Percentiles rank a stretch among this genome's conserved stretches.
These are phyloP conservation scores for Hypoxylon rubiginosum DNA, from an alignment of 2,329 filamentous ascomycete genomes.

Conservation along the genomic window DNA sequence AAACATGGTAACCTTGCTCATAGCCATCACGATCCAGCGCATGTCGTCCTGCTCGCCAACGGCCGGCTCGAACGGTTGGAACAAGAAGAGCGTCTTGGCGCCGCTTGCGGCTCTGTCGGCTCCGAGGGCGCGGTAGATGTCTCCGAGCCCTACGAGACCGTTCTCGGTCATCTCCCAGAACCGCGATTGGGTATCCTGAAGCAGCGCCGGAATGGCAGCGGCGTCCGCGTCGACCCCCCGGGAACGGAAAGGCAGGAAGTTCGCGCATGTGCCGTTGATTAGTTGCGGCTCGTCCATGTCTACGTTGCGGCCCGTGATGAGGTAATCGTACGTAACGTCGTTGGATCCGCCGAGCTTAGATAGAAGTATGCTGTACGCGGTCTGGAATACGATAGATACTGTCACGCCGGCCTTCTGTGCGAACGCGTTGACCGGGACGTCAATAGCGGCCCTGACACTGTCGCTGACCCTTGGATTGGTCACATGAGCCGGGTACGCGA, in stretches of 20 bases:
- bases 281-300: slow-evolving; percentile 53
- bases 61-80: slow-evolving; percentile 50
- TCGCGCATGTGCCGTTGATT: slow-evolving; percentile 55
- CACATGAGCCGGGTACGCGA: slow-evolving; percentile 1
- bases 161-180: slow-evolving; percentile 52
- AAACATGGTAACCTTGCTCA: neutral
- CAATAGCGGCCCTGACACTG: slow-evolving; percentile 20
- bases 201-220: slow-evolving; percentile 30
- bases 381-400: slow-evolving; percentile 54
- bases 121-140: slow-evolving; percentile 47
- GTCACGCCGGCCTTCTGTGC: slow-evolving; percentile 49
- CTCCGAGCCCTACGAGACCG: slow-evolving; percentile 45
- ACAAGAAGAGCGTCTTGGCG: slow-evolving; percentile 44
- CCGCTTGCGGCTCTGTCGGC: slow-evolving; percentile 6
- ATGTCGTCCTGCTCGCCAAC: neutral
- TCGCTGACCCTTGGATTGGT: slow-evolving; percentile 3
- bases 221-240: slow-evolving; percentile 15
- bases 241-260: slow-evolving; percentile 55
- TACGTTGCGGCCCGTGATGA: slow-evolving; percentile 56
- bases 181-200: slow-evolving; percentile 43
- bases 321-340: slow-evolving; percentile 53
- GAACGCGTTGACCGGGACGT: slow-evolving; percentile 40
- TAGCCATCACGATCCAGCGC: slow-evolving; percentile 4
- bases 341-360: slow-evolving; percentile 33
- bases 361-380: slow-evolving; percentile 51